Percentiles rank a stretch among this genome's conserved stretches.
These are phyloP conservation scores for Solanum commersonii DNA, from an alignment of 257 asterid genomes.

Conservation along the genomic window DNA sequence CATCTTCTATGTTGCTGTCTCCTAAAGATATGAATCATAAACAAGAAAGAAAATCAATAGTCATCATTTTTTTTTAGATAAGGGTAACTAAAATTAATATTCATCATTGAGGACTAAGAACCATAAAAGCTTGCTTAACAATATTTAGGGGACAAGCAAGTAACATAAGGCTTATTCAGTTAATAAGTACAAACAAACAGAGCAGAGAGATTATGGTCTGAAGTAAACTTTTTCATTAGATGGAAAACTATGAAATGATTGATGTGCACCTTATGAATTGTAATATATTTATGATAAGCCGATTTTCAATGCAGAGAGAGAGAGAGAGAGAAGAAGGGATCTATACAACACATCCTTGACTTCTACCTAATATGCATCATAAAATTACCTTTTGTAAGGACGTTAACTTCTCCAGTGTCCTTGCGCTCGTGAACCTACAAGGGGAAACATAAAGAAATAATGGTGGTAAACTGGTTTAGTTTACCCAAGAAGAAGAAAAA, in stretches of 20 bases:
- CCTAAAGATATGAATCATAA: conserved; percentile 38
- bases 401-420: conserved; percentile 88
- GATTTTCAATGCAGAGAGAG: not conserved
- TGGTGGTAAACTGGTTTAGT: not conserved
- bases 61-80: too few relatives aligned
- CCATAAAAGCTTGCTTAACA: not conserved
- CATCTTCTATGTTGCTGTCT: conserved; percentile 90
- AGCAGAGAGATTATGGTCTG: not conserved
- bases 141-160: not conserved
- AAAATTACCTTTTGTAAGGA: conserved; percentile 79
- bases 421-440: conserved; percentile 85
- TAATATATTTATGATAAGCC: not conserved
- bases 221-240: not conserved
- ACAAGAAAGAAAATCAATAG: not conserved
- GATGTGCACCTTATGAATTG: not conserved
- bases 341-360: not conserved
- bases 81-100: not conserved
- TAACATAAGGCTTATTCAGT: not conserved
- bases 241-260: not conserved
- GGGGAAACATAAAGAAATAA: not conserved
- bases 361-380: not conserved
- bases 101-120: not conserved
- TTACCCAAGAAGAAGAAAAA: not conserved
- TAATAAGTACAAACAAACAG: not conserved
- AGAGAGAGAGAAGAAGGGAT: not conserved